Conservation (phyloP, 148 eudicot species). For the Heliosperma pusillum region DNA sequence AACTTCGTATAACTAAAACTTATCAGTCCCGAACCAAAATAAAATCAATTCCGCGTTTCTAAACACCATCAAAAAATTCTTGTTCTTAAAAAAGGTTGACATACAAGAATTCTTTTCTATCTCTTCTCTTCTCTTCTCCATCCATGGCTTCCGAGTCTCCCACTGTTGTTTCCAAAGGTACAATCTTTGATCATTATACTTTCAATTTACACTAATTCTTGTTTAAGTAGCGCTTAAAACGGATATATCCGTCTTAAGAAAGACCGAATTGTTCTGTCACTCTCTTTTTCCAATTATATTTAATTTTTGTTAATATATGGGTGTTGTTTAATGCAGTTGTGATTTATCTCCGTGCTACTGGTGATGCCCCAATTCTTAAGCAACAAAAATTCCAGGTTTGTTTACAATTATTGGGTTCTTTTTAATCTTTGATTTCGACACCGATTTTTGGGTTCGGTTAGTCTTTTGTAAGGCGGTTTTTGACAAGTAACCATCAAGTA, state of each 20-base stretch:
- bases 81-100: too few relatives aligned
- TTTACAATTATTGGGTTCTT: not conserved
- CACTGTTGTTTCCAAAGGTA: constrained; percentile 27
- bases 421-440: not conserved
- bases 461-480: not conserved
- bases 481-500: too few relatives aligned
- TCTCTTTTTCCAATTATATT: not conserved
- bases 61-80: too few relatives aligned
- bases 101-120: not conserved
- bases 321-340: constrained; percentile 49
- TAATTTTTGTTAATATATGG: not conserved
- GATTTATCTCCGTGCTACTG: constrained; percentile 81
- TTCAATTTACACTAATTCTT: too few relatives aligned
- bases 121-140: not conserved
- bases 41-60: too few relatives aligned
- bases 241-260: too few relatives aligned
- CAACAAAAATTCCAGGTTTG: constrained; percentile 87
- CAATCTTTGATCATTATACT: not conserved
- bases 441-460: not conserved
- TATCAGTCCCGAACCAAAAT: too few relatives aligned
- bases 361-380: constrained; percentile 97
- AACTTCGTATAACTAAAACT: too few relatives aligned
- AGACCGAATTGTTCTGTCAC: too few relatives aligned
- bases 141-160: constrained; percentile 34
- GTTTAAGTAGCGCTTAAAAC: too few relatives aligned